A percentile compares a stretch with the other conserved stretches of the same genome.
Conservation (phyloP, 257 asterid species). For the Solanum gandarillasii region DNA sequence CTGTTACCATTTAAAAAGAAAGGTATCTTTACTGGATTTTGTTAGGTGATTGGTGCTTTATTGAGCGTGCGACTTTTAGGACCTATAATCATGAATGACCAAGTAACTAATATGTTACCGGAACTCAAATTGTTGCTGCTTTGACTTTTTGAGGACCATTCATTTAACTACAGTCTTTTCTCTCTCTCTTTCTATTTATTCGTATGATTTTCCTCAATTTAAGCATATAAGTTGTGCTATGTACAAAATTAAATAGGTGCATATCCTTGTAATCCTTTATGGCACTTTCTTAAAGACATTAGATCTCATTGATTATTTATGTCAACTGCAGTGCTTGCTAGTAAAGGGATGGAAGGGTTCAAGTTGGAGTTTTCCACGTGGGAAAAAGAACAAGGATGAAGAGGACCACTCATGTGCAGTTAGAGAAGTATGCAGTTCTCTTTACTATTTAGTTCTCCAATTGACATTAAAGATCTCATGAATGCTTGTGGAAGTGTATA, state of each 20-base stretch:
- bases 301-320: neutral
- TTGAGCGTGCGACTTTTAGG: neutral
- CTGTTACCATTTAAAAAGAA: neutral
- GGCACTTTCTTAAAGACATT: neutral
- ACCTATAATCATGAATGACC: neutral
- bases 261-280: neutral
- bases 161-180: neutral
- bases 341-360: slow-evolving; percentile 92
- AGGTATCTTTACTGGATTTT: neutral
- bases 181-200: neutral
- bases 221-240: neutral
- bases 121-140: neutral
- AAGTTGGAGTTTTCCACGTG: slow-evolving; percentile 95
- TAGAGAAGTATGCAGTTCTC: slow-evolving; percentile 49
- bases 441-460: neutral
- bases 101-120: neutral
- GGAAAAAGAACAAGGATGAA: slow-evolving; percentile 82
- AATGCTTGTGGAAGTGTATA: neutral
- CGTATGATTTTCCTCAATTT: neutral
- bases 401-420: slow-evolving; percentile 79
- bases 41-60: neutral
- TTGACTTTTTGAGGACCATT: neutral
- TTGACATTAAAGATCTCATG: neutral
- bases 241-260: neutral
- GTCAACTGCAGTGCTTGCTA: slow-evolving; percentile 47